Base-by-base conservation (phyloP, 179 eudicot genomes). In the Vitellaria paradoxa region DNA sequence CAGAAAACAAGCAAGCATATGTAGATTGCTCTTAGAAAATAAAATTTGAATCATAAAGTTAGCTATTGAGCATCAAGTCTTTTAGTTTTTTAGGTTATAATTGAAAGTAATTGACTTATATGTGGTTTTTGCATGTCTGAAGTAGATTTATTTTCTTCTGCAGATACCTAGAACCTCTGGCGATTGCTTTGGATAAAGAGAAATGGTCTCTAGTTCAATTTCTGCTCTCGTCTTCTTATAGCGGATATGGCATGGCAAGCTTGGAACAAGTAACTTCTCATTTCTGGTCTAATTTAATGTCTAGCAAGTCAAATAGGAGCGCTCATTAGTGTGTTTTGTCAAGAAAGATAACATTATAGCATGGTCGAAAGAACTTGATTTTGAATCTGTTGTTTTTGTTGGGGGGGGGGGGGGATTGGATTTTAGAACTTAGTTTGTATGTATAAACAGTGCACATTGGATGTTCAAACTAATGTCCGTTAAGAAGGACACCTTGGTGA, bases 81-180 rank as follows among this genome's bases (percentile, higher is more conserved):
- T 52, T 9, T 66, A 40, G 40, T 20, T 24, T 20, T 24, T 78
- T 30, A 26, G 2, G 5, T 15, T 15, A 1, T 65, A 6, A 9
- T 62, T 11, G 52, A 45, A 63, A 59, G 57, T 47, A 78, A 73
- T 49, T 53, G 55, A 37, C 49, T 20, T 50, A 37, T 62, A 18
- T 64, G 53, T 55, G n/a, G 63, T 73, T 61, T 50, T 46, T 20
- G 62, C 62, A 53, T 17, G 49, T 76, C 64, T 64, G 4, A 75
- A 37, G 30, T 79, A 24, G 49, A 65, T 63, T 20, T 74, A 12
- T 76, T 55, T 11, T 70, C 57, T 63, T 72, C 30, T 81, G 50
- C 93, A 93, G 98, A 75, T 95, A 95, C 84, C 83, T 95, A 86
- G 98, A 93, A 84, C 99, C 99, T 76, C 80, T 95, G 77, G 92